These are phyloP conservation scores for Wallemia hederae DNA, from an alignment of 1,284 basidiomycete genomes.

Conservation along the genomic window DNA sequence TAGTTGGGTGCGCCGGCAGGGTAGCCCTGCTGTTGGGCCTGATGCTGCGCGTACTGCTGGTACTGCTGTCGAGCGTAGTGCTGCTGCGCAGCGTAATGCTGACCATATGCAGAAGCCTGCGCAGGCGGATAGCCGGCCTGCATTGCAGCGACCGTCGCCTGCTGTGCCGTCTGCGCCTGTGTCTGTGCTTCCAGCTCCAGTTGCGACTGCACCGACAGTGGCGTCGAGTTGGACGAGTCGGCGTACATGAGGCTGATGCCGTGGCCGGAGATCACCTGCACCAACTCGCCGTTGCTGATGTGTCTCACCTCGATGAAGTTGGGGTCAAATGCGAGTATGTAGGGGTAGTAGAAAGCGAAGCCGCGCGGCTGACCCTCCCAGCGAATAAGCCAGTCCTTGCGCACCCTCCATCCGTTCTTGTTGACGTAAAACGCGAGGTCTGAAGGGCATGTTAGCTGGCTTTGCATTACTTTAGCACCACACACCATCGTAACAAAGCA, in stretches of 20 bases:
- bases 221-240: constrained; percentile 52
- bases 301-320: constrained; percentile 90
- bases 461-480: constrained; percentile 3
- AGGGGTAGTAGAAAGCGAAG: constrained; percentile 88
- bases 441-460: constrained; percentile 14
- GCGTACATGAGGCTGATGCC: constrained; percentile 72
- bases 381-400: constrained; percentile 72
- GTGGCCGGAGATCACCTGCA: constrained; percentile 82
- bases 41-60: background rate
- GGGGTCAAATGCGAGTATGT: constrained; percentile 86
- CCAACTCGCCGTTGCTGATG: constrained; percentile 68
- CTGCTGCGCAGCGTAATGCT: background rate
- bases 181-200: background rate
- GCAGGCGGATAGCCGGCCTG: background rate
- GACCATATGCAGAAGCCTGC: background rate
- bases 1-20: background rate
- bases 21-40: background rate
- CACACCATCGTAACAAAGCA: constrained; percentile 88
- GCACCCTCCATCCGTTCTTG: constrained; percentile 73
- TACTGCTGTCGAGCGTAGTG: background rate
- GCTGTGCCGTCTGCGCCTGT: background rate
- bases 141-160: background rate
- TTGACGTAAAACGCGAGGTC: constrained; percentile 99
- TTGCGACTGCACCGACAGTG: background rate
- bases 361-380: constrained; percentile 89